Percentiles rank a stretch among this genome's conserved stretches.
Evolutionary conservation across 1,139 yeast species (phyloP).

Genomic region (Nakaseomyces bracarensis): DNA sequence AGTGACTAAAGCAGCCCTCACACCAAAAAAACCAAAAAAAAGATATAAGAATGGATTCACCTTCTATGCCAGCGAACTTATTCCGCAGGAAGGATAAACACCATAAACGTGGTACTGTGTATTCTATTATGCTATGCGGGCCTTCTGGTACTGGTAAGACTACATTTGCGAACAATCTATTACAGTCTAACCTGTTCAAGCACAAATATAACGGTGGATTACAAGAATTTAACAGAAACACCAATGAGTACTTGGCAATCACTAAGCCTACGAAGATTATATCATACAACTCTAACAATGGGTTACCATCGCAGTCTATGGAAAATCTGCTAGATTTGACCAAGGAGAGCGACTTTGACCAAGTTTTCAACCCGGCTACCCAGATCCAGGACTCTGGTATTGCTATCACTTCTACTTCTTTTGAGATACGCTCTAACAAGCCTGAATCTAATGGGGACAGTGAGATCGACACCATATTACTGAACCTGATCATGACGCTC

Average conservation of each 20-base stretch:
- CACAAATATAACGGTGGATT: constrained; percentile 41
- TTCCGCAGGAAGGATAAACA: constrained; percentile 47
- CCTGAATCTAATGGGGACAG: constrained; percentile 32
- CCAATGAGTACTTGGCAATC: constrained; percentile 24
- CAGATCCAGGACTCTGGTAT: constrained; percentile 49
- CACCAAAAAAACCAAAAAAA: background rate
- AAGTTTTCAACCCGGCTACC: constrained; percentile 31
- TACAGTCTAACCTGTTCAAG: constrained; percentile 52
- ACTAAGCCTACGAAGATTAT: constrained; percentile 31
- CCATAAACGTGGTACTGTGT: constrained; percentile 75
- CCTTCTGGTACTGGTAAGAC: constrained; percentile 74
- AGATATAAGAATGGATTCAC: constrained; percentile 9
- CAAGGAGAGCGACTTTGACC: constrained; percentile 13
- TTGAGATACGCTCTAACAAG: constrained; percentile 35
- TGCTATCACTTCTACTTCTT: constrained; percentile 58
- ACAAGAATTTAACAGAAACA: constrained; percentile 11
- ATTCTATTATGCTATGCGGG: constrained; percentile 73
- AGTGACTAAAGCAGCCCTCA: no score
- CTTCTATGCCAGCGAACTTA: constrained; percentile 21
- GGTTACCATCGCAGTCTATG: constrained; percentile 22
- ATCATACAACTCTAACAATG: constrained; percentile 32
- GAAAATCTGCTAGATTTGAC: constrained; percentile 3
- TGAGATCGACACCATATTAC: constrained; percentile 49
- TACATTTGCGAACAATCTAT: constrained; percentile 67
- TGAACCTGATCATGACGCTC: constrained; percentile 66